Evolutionary conservation across 805 yeast species (phyloP), one percentile per base, ranked within the genome.

Genomic region (Schwanniomyces sp.): DNA sequence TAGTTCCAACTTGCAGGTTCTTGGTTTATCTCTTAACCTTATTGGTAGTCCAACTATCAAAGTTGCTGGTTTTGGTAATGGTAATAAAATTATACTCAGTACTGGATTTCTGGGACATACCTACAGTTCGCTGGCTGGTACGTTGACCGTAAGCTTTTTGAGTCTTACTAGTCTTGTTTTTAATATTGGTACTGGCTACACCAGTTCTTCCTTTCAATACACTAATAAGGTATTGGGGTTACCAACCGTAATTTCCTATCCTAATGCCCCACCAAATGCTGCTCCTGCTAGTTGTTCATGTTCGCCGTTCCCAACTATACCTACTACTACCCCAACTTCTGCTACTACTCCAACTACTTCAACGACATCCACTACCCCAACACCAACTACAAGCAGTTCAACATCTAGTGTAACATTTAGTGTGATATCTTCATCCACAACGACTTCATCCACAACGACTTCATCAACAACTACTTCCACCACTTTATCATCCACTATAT

Each of bases 51-150:
- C 52, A 40, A 52, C 64, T 2, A 52, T 48, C 39, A 54, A 49
- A 27, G 66, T 63, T 27, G 52, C 55, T 39, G 66, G 66, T 25
- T 63, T 52, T 40, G 66, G 68, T 48, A 46, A 48, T 36, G 61
- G 64, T n/a, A 61, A 63, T 36, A 32, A 45, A 21, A 52, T 61
- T 42, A 60, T 56, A 2, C 11, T 34, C n/a, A 34, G 11, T 46
- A 25, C 18, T 11, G 29, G 36, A 47, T 29, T 45, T 12, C 17
- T 34, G 8, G 17, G 26, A 12, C 36, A 28, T n/a, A 34, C 14
- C 18, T 45, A 58, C 44, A 47, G 48, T 38, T 34, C 54, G 2
- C 28, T 25, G 2, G 51, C 57, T 11, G 64, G 64, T 41, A 48
- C 55, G 11, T 59, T 65, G 51, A 58, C 56, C 12, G 51, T 49